Evolutionary conservation across 2,329 filamentous ascomycete species (phyloP).

Genomic region (Trichoderma lentiforme): DNA sequence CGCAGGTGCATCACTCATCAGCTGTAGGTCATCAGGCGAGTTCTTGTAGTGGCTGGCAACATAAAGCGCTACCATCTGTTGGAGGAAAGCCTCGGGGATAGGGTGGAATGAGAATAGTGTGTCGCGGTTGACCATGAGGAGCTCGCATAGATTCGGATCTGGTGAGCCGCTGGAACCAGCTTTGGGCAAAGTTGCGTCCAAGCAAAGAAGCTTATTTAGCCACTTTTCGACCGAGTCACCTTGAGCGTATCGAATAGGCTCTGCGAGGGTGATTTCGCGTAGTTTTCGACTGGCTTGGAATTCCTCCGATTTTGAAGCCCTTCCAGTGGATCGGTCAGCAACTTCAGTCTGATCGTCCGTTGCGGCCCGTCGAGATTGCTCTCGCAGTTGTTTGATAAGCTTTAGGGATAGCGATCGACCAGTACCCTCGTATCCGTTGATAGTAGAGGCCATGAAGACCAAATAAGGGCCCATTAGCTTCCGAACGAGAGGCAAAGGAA

Average conservation of each 20-base stretch:
- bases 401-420: constrained; percentile 93
- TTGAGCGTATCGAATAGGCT: constrained; percentile 91
- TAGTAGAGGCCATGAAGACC: constrained; percentile 98
- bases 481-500: constrained; percentile 84
- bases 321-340: constrained; percentile 76
- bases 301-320: constrained; percentile 61
- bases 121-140: constrained; percentile 92
- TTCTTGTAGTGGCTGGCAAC: constrained; percentile 99
- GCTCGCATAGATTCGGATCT: constrained; percentile 85
- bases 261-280: constrained; percentile 85
- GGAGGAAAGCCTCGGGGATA: constrained; percentile 92
- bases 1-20: constrained; percentile 96
- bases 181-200: constrained; percentile 85
- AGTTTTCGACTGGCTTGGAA: constrained; percentile 70
- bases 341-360: constrained; percentile 61
- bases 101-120: constrained; percentile 98
- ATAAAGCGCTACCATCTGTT: constrained; percentile 97
- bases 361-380: constrained; percentile 72
- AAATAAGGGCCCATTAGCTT: constrained; percentile 96
- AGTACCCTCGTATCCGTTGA: constrained; percentile 98
- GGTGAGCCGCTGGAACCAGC: constrained; percentile 74
- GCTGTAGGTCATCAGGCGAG: constrained; percentile 93
- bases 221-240: constrained; percentile 93
- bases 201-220: constrained; percentile 89
- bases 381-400: constrained; percentile 92